Evolutionary conservation across 306 rosid genomes (phyloP), one percentile per base, ranked within the genome.

Genomic region (Lablab purpureus): DNA sequence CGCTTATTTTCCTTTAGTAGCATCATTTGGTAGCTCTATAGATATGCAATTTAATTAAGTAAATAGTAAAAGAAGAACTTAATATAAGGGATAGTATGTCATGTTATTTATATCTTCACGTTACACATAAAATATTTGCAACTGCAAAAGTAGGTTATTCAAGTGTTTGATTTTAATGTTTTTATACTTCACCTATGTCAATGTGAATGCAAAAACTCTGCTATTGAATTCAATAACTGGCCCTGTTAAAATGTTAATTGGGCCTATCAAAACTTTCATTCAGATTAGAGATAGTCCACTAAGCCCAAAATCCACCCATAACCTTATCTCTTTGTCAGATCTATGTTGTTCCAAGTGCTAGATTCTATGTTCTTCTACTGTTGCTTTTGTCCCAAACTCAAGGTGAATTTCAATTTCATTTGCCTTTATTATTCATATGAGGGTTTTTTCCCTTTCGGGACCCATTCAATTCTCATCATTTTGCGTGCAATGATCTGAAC

Each of bases 401-500:
- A 22, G 56, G 23, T 17, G 12, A 12, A 45, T 3, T 45, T 46
- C 25, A 47, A 27, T 7, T 68, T 69, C 41, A 46, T 17, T 68
- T 45, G 13, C 41, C 11, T 5, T 25, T 13, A 15, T n/a, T 32
- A 30, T 7, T 72, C n/a, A 6, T 11, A 12, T 2, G 9, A 22
- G 12, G 8, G 15, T 28, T 54, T 2, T 25, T 19, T 36, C 6
- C 50, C 34, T 22, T 10, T 22, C 34, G 7, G 4, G 6, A 30
- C 64, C 79, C 63, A 52, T 63, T 17, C 45, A 28, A 80, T 86
- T 83, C 45, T 60, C 81, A 75, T 73, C 85, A 86, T 86, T 83
- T 83, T 86, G 85, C 87, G 75, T 83, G 87, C 83, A 86, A 83
- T 86, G 81, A 86, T 86, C 87, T 77, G 11, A 34, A 52, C 22